phyloP scores from a whole-genome alignment of 306 rosid species.

The Astragalus membranaceus region DNA sequence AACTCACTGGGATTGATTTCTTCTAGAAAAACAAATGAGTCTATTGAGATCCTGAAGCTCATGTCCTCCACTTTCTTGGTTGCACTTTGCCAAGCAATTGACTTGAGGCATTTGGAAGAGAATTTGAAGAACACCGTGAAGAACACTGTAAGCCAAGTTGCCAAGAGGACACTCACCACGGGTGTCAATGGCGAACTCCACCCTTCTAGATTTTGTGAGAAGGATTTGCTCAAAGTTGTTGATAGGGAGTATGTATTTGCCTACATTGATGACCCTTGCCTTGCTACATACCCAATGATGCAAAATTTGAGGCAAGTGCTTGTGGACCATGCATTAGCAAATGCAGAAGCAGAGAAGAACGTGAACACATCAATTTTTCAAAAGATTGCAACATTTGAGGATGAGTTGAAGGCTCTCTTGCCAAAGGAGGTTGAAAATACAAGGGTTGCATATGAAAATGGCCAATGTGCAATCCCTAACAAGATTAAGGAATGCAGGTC shows the following conservation, averaged over 20 bases:
- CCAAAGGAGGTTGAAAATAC: conserved; percentile 76
- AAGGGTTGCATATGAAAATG: conserved; percentile 51
- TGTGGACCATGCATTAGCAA: conserved; percentile 63
- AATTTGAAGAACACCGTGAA: conserved; percentile 63
- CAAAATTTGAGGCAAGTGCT: conserved; percentile 67
- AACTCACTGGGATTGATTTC: conserved; percentile 87
- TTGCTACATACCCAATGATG: conserved; percentile 80
- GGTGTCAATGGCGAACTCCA: conserved; percentile 71
- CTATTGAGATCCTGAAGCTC: conserved; percentile 71
- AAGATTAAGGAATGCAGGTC: conserved; percentile 72
- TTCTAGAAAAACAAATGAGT: conserved; percentile 65
- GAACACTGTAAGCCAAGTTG: conserved; percentile 65
- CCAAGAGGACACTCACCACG: conserved; percentile 65
- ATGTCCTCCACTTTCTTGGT: conserved; percentile 73
- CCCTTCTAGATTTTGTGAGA: conserved; percentile 78
- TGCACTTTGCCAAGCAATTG: conserved; percentile 87
- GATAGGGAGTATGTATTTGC: conserved; percentile 65
- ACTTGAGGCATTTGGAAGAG: conserved; percentile 89
- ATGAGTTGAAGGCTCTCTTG: conserved; percentile 50
- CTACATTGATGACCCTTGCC: conserved; percentile 72
- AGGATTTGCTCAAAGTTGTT: conserved; percentile 67
- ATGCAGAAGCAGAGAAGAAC: conserved; percentile 53
- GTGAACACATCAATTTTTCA: conserved; percentile 72
- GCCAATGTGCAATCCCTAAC: conserved; percentile 40
- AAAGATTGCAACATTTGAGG: conserved; percentile 70